These are phyloP conservation scores for Wallacemonas sp. DNA, from an alignment of 208 protist species.

Conservation along the genomic window DNA sequence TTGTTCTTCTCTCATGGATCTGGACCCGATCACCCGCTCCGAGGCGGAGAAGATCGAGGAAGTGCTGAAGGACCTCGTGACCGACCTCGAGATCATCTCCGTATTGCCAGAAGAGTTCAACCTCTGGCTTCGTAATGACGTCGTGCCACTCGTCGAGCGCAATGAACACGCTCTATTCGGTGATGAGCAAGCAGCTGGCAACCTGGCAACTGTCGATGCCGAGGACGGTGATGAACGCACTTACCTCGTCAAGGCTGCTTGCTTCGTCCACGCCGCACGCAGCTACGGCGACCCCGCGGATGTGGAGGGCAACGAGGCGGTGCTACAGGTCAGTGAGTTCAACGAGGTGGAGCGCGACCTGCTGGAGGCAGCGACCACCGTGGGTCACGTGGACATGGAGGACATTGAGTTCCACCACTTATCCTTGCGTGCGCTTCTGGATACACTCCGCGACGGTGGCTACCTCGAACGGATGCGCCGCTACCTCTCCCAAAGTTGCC, in stretches of 20 bases:
- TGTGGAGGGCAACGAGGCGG: slow-evolving; percentile 49
- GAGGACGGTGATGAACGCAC: slow-evolving; percentile 34
- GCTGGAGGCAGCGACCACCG: slow-evolving; percentile 44
- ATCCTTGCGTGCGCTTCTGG: slow-evolving; percentile 59
- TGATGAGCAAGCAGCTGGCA: slow-evolving; percentile 13
- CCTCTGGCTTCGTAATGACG: slow-evolving; percentile 59
- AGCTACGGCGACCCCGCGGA: slow-evolving; percentile 71
- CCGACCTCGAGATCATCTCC: slow-evolving; percentile 65
- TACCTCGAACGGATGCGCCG: slow-evolving; percentile 36
- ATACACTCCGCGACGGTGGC: slow-evolving; percentile 66
- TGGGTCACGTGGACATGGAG: slow-evolving; percentile 41
- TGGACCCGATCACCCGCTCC: slow-evolving; percentile 77
- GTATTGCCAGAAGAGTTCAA: slow-evolving; percentile 61
- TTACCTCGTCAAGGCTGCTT: slow-evolving; percentile 32
- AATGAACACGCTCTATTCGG: slow-evolving; percentile 11
- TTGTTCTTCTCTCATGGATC: slow-evolving; percentile 58
- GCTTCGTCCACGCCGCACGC: slow-evolving; percentile 39
- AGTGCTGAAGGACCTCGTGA: slow-evolving; percentile 67
- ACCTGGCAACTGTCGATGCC: background rate
- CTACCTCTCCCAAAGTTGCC: slow-evolving; percentile 31
- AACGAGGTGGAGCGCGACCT: slow-evolving; percentile 67
- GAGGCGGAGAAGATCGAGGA: slow-evolving; percentile 78
- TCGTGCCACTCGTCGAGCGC: slow-evolving; percentile 34
- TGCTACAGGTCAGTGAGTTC: slow-evolving; percentile 72
- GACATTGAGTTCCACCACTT: slow-evolving; percentile 65